Percentiles rank a stretch among this genome's conserved stretches.
phyloP scores from a whole-genome alignment of 805 yeast genomes.

The Candida ascalaphidarum region DNA sequence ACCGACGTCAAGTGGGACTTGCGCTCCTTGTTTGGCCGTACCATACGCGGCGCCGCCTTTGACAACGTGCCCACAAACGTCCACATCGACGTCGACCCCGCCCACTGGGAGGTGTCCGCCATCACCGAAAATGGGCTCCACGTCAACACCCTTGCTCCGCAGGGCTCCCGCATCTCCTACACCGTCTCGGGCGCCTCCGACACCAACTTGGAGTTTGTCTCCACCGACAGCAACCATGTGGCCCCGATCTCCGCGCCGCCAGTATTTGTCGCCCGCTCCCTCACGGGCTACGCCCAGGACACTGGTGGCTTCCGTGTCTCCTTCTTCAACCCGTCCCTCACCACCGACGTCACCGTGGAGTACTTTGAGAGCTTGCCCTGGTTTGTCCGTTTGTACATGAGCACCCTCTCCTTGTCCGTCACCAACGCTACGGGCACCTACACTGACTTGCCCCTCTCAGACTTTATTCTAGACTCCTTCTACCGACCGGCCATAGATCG shows the following conservation, averaged over 20 bases:
- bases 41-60: slow-evolving; percentile 56
- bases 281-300: slow-evolving; percentile 89
- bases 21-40: slow-evolving; percentile 61
- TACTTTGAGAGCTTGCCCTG: slow-evolving; percentile 86
- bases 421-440: slow-evolving; percentile 12
- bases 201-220: slow-evolving; percentile 30
- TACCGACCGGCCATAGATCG: slow-evolving; percentile 79
- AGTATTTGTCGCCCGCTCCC: slow-evolving; percentile 67
- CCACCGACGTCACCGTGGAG: slow-evolving; percentile 38
- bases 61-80: slow-evolving; percentile 36
- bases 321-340: slow-evolving; percentile 54
- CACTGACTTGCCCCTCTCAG: slow-evolving; percentile 11
- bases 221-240: slow-evolving; percentile 39
- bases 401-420: slow-evolving; percentile 42
- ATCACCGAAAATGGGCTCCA: no score
- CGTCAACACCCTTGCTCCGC: slow-evolving; percentile 9
- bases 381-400: slow-evolving; percentile 80
- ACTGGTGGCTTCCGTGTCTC: slow-evolving; percentile 81
- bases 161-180: slow-evolving; percentile 4
- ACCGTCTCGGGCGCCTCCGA: slow-evolving; percentile 8
- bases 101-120: slow-evolving; percentile 48
- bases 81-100: slow-evolving; percentile 33
- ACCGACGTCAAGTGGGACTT: slow-evolving; percentile 43
- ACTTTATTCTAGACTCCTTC: slow-evolving; percentile 41
- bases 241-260: slow-evolving; percentile 44